Base-by-base conservation (phyloP, 371 early-diverging fungal species). In the Saksenaea vasiformis region DNA sequence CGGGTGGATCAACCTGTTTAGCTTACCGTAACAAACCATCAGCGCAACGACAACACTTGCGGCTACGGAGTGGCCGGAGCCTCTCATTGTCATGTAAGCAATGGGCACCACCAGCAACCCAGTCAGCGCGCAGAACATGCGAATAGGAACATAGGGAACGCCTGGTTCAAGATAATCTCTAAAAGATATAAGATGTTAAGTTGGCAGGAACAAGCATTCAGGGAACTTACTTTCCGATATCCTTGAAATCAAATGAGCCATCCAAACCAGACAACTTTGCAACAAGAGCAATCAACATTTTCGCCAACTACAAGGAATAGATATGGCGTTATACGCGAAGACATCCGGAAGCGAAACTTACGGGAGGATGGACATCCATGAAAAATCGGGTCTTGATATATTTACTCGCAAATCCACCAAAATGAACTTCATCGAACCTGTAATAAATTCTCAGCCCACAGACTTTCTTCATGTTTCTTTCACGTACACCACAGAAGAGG, bases 391-490 rank as follows among this genome's bases (percentile, higher is more conserved):
- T 78, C 5, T 89, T 85, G 34, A 99, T 78, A 72, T 99, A 99
- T 72, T 93, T 92, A 22, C 90, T 86, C n/a, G 97, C 95, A 79
- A 98, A 99, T 74, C 97, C 96, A 59, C 99, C 99, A 87, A 99
- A 99, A 72, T 99, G 99, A 9, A 98, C 99, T 31, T 70, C 70
- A 39, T 70, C 70, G 56, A 70, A 70, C 1, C 69, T 68, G 31
- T 14, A 14, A 4, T 1, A 31, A 31, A 2, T 1, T n/a, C 9
- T 34, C 7, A 34, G 17, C 35, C 8, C 2, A 27, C 9, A 7
- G 9, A 26, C 10, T 14, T 51, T 17, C 15, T 17, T 24, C 47
- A 34, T 60, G 10, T 28, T 31, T 9, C 17, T 54, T 54, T 38
- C 28, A 62, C 74, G 66, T 72, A 80, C 79, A 82, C 82, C 7